Base-by-base conservation (phyloP, 768 basidiomycete genomes). In the Dioszegia aurantiaca region DNA sequence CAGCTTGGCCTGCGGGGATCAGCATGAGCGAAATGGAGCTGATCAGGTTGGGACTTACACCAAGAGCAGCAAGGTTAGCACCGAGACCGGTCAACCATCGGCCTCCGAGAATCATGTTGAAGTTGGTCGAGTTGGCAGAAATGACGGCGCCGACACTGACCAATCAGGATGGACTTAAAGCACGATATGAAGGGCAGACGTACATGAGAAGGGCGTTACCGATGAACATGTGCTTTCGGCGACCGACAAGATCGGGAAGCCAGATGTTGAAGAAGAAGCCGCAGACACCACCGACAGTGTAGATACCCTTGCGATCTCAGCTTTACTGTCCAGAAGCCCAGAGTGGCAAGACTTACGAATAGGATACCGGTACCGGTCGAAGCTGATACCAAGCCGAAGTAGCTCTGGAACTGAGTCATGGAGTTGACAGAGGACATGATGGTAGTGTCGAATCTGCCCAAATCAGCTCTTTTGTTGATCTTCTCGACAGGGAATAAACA, bases 341-440 rank as follows among this genome's bases (percentile, higher is more conserved):
- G n/a, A 16, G 4, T 21, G 45, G 55, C 19, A 42, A 11, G 8
- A 59, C 61, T 69, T 43, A 65, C 83, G 61, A 83, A 84, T 26
- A 83, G 80, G 41, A 83, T 81, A 30, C 81, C 64, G 16, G 82
- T 82, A 61, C 78, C 79, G 14, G 77, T 75, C 16, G 80, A 78
- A 52, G 80, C 78, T 28, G 77, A 74, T 4, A 61, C 70, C 76
- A 83, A 56, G 27, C 79, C 79, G 61, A 83, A 83, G 64, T 80
- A 83, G 19, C 27, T 12, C 60, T 82, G 82, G 60, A 68, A 73
- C 47, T 73, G 72, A 31, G 67, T 60, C 81, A 83, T 83, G 52
- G 77, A 77, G 63, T 83, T 82, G 70, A 82, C 80, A 53, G 81
- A 80, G 33, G 80, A 78, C 82, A 82, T 82, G 48, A 82, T 80